A percentile compares a stretch with the other conserved stretches of the same genome.
Conservation (phyloP, 2,329 filamentous ascomycete species). For the Fusarium succisae region DNA sequence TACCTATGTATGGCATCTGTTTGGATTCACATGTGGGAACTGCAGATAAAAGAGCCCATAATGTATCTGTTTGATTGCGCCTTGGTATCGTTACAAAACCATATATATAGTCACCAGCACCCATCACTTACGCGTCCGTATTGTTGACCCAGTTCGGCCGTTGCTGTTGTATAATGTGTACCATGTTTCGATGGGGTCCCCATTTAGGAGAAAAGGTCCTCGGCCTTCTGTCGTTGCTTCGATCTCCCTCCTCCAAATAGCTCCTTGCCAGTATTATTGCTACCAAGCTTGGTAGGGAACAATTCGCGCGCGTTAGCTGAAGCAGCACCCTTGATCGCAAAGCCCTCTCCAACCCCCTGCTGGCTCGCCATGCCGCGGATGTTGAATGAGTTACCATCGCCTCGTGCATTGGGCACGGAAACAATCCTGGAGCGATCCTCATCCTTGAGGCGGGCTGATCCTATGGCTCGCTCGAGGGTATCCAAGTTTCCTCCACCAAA, state of each 20-base stretch:
- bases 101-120: slow-evolving; percentile 32
- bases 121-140: slow-evolving; percentile 14
- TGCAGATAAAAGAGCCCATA: neutral
- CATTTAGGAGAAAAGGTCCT: slow-evolving; percentile 74
- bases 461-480: slow-evolving; percentile 51
- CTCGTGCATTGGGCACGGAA: slow-evolving; percentile 58
- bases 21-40: neutral
- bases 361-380: slow-evolving; percentile 68
- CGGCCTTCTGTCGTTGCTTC: slow-evolving; percentile 72
- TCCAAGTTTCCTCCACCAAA: slow-evolving; percentile 48
- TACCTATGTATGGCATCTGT: neutral
- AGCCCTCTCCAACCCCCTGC: slow-evolving; percentile 57
- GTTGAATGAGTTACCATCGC: slow-evolving; percentile 57
- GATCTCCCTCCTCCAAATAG: slow-evolving; percentile 63
- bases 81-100: slow-evolving; percentile 43
- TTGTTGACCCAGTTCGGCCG: neutral
- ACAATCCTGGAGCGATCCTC: slow-evolving; percentile 65
- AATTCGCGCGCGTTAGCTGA: slow-evolving; percentile 66
- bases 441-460: slow-evolving; percentile 50
- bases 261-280: slow-evolving; percentile 72
- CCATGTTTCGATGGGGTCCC: slow-evolving; percentile 48
- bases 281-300: slow-evolving; percentile 70
- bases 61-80: slow-evolving; percentile 31
- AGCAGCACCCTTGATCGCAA: slow-evolving; percentile 72
- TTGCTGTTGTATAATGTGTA: neutral